Percentiles rank a stretch among this genome's conserved stretches.
Conservation (phyloP, 345 rosid species). For the Melaleuca alternifolia region DNA sequence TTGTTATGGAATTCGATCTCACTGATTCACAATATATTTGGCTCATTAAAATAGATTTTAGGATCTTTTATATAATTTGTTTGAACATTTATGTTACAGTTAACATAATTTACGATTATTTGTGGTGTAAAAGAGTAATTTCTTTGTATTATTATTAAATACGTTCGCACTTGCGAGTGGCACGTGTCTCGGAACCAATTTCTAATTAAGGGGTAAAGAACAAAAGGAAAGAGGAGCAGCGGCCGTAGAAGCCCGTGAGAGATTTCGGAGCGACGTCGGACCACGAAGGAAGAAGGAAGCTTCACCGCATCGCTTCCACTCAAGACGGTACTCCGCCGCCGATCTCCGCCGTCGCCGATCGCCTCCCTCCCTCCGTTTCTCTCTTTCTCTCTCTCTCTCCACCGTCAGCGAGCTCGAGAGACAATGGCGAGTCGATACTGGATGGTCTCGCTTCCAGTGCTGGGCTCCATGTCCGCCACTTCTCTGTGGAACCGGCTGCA, state of each 20-base stretch:
- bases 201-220: background rate
- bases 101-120: too few species aligned
- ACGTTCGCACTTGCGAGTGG: background rate
- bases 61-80: too few species aligned
- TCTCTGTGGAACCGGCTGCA: conserved; percentile 70
- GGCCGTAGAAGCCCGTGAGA: background rate
- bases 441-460: conserved; percentile 85
- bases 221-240: background rate
- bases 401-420: background rate
- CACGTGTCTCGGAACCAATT: background rate
- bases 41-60: too few species aligned
- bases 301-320: too few species aligned
- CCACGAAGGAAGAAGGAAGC: too few species aligned
- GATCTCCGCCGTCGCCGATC: background rate
- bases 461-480: conserved; percentile 62
- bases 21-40: too few species aligned
- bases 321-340: background rate
- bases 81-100: too few species aligned
- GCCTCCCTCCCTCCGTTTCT: background rate
- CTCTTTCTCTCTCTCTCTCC: background rate
- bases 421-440: conserved; percentile 87
- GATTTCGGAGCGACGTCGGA: background rate
- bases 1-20: too few species aligned
- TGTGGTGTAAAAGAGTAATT: background rate
- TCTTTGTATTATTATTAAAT: background rate